Evolutionary conservation across 352 stramenopile genomes (phyloP).

Genomic region (Phytophthora citricola): DNA sequence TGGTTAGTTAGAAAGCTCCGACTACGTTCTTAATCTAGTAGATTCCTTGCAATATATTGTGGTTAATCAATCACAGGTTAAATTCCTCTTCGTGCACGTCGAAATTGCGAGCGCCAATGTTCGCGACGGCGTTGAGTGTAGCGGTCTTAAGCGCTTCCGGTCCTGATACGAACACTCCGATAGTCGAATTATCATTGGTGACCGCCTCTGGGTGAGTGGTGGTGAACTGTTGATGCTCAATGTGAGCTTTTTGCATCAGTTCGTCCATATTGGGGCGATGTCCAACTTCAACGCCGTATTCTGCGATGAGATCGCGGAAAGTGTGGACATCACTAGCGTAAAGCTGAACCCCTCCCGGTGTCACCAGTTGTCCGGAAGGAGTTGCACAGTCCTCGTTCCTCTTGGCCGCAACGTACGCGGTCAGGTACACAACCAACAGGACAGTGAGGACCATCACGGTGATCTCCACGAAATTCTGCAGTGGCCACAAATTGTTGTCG

Average conservation of each 20-base stretch:
- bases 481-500: slow-evolving; percentile 43
- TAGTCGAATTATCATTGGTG: slow-evolving; percentile 5
- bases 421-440: slow-evolving; percentile 21
- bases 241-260: slow-evolving; percentile 34
- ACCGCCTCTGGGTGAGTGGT: background rate
- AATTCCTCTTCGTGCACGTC: slow-evolving; percentile 37
- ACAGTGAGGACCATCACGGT: slow-evolving; percentile 7
- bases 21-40: too few relatives aligned
- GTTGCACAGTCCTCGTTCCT: slow-evolving; percentile 3
- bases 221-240: slow-evolving; percentile 20
- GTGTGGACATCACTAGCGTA: slow-evolving; percentile 24
- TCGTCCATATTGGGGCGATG: slow-evolving; percentile 36
- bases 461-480: slow-evolving; percentile 56
- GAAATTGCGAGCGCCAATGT: slow-evolving; percentile 17
- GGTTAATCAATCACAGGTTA: slow-evolving; percentile 16
- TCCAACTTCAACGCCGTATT: slow-evolving; percentile 31
- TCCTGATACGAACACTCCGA: slow-evolving; percentile 50
- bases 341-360: slow-evolving; percentile 4
- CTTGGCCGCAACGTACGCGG: slow-evolving; percentile 16
- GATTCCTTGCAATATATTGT: too few relatives aligned
- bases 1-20: too few relatives aligned
- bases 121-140: slow-evolving; percentile 18
- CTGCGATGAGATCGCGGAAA: slow-evolving; percentile 23
- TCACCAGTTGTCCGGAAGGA: slow-evolving; percentile 5
- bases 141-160: slow-evolving; percentile 34